phyloP scores from a whole-genome alignment of 352 stramenopile genomes.

The Phytophthora pisi region DNA sequence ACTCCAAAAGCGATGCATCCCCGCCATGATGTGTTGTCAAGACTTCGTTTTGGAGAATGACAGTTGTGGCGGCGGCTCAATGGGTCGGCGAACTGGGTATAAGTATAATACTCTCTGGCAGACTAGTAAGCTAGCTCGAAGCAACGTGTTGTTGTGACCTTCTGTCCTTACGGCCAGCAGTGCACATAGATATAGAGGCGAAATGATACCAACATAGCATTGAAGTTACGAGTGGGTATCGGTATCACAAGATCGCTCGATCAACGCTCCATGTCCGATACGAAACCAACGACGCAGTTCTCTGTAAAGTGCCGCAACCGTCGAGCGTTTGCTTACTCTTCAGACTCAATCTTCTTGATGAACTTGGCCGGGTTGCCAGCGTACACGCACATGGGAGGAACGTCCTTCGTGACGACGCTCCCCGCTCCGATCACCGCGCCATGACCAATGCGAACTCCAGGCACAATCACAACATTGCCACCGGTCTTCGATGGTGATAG shows the following conservation, averaged over 20 bases:
- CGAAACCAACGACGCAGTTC: too few relatives aligned
- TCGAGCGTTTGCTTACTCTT: slow-evolving; percentile 11
- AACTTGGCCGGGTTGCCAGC: slow-evolving; percentile 79
- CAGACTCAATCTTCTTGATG: slow-evolving; percentile 59
- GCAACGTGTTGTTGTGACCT: too few relatives aligned
- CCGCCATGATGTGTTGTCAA: not conserved
- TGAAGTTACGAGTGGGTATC: too few relatives aligned
- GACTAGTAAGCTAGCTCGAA: not conserved
- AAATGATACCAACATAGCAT: too few relatives aligned
- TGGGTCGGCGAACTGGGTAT: not conserved
- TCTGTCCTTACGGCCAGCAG: too few relatives aligned
- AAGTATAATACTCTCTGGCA: not conserved
- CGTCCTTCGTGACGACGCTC: slow-evolving; percentile 80
- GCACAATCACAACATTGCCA: slow-evolving; percentile 74
- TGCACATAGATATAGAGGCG: too few relatives aligned
- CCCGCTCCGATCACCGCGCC: slow-evolving; percentile 76
- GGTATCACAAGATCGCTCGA: too few relatives aligned
- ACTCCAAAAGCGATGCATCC: slow-evolving; percentile 16
- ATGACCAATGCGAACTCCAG: slow-evolving; percentile 79
- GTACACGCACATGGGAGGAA: slow-evolving; percentile 62
- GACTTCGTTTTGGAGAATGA: not conserved
- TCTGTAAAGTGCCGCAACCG: too few relatives aligned
- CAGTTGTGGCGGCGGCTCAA: not conserved
- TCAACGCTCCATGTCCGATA: too few relatives aligned
- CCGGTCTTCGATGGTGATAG: slow-evolving; percentile 86